These are phyloP conservation scores for Aulographum hederae DNA, from an alignment of 2,329 filamentous ascomycete genomes.

Conservation along the genomic window DNA sequence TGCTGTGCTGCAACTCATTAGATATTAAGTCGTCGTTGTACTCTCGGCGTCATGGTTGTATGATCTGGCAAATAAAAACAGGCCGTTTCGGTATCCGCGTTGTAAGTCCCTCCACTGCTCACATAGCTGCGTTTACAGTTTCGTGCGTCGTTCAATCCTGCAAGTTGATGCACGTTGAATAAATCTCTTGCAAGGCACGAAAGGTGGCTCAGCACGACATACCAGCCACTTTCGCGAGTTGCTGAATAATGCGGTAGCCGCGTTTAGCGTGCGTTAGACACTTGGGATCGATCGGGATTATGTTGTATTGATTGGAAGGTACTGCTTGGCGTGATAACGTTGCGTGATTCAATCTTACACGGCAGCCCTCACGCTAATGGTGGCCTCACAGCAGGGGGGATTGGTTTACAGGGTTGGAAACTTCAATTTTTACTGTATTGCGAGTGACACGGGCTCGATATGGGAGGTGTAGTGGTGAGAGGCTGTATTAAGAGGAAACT, in stretches of 20 bases:
- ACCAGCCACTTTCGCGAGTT: neutral
- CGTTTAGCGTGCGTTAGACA: neutral
- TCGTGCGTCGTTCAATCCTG: too few species aligned
- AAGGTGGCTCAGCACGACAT: neutral
- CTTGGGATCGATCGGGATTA: slow-evolving; percentile 1
- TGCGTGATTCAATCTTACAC: slow-evolving; percentile 1
- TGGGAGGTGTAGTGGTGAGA: neutral
- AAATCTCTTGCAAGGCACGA: neutral
- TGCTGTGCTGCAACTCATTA: too few species aligned
- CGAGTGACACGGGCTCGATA: neutral
- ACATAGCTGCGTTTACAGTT: too few species aligned
- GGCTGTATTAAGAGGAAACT: neutral
- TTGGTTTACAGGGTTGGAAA: neutral
- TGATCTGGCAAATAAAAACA: too few species aligned
- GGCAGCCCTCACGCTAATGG: too few species aligned
- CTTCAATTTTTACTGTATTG: neutral
- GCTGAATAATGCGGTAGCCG: neutral
- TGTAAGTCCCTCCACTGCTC: too few species aligned
- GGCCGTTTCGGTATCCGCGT: too few species aligned
- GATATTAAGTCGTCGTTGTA: too few species aligned
- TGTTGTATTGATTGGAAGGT: neutral
- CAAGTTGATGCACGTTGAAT: too few species aligned
- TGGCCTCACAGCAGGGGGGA: neutral
- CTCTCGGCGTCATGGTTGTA: too few species aligned
- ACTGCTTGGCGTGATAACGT: neutral